These are phyloP conservation scores for Barnettozyma pratensis DNA, from an alignment of 805 yeast species.

Conservation along the genomic window DNA sequence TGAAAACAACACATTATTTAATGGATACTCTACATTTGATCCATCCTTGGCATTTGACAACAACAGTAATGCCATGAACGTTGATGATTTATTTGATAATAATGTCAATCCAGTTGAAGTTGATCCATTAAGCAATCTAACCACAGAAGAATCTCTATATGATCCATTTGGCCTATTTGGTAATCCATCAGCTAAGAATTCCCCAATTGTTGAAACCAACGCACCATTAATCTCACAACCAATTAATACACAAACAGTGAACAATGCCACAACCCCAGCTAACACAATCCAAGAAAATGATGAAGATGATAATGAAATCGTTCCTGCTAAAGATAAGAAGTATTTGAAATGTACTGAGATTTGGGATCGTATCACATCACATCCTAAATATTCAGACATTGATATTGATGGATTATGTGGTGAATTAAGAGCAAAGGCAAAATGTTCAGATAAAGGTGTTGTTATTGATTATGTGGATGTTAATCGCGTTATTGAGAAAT, in stretches of 20 bases:
- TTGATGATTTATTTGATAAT: conserved; percentile 9
- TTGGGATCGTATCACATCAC: conserved; percentile 94
- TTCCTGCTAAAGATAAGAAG: conserved; percentile 62
- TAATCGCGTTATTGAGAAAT: conserved; percentile 39
- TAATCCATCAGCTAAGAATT: conserved; percentile 2
- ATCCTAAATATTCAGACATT: conserved; percentile 87
- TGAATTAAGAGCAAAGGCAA: conserved; percentile 88
- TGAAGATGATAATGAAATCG: conserved; percentile 37
- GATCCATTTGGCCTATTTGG: conserved; percentile 42
- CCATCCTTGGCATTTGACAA: conserved; percentile 44
- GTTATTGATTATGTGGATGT: conserved; percentile 82
- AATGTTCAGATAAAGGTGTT: conserved; percentile 90
- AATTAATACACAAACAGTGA: background rate
- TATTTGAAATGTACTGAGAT: conserved; percentile 80
- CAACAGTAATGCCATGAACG: conserved; percentile 2
- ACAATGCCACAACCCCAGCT: conserved; percentile 1
- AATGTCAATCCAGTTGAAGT: conserved; percentile 11
- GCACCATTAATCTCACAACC: background rate
- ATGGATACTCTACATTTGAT: conserved; percentile 37
- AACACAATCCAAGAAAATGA: background rate
- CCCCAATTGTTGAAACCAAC: conserved; percentile 10
- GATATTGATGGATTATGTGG: conserved; percentile 92
- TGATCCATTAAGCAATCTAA: conserved; percentile 39
- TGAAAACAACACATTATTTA: conserved; percentile 20
- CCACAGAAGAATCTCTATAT: conserved; percentile 51